Base-by-base conservation (phyloP, 768 basidiomycete species). In the Phlebiopsis flavidoalba region DNA sequence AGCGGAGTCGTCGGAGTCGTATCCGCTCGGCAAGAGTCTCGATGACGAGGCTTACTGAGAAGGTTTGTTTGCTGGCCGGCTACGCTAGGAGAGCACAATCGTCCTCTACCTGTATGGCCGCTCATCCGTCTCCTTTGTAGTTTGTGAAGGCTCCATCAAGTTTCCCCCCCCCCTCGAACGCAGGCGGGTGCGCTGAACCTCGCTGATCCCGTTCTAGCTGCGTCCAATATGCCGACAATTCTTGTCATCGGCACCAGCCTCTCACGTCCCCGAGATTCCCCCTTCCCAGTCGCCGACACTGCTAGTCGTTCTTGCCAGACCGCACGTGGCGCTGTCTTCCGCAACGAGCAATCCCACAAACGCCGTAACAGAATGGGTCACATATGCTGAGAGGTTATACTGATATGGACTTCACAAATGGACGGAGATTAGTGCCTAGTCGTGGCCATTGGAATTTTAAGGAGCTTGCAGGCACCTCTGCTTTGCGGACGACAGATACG, bases 341-440 rank as follows among this genome's bases (percentile, higher is more conserved):
- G 91, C 96, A 0, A 84, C 86, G 36, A 98, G 80, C 94, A n/a
- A 99, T 96, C 3, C 97, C 97, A 65, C 93, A 90, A n/a, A 24
- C 87, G 81, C 3, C 96, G 87, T 19, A n/a, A 97, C 81, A 3
- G 85, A 79, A 1, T n/a, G 77, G 73, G 57, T 96, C 93, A n/a
- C 6, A 86, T 74, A 72, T 96, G 93, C n/a, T 0, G 79, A 79
- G 49, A 99, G 84, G 68, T n/a, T 97, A 98, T 5, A 74, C 72
- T 6, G 87, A 83, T 50, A 97, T 79, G 12, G 84, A 84, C 21
- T 77, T 74, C 63, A 98, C 80, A 68, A 98, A 88, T 0, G 76
- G 60, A n/a, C 5, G 85, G 76, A 12, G 83, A 85, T n/a, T 33
- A 81, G 71, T 2, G 84, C 79, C 3, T 89, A 71, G 8, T 75